Conservation (phyloP, 306 rosid species). For the Fragaria nilgerrensis region DNA sequence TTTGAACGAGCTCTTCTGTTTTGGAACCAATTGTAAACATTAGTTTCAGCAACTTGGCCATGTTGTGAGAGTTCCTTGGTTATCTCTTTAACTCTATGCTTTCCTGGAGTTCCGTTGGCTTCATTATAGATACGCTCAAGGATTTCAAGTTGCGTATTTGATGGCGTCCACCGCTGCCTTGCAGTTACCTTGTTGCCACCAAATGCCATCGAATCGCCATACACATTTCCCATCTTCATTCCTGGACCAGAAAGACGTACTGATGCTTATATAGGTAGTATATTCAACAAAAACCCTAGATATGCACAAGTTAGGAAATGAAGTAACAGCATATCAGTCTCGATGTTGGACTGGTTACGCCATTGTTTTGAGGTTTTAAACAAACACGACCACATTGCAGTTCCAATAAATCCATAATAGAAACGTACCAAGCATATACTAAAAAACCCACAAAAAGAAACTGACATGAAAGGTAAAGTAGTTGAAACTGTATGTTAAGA, state of each 20-base stretch:
- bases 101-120: slow-evolving; percentile 71
- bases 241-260: slow-evolving; percentile 32
- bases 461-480: neutral
- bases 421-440: neutral
- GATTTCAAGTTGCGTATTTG: slow-evolving; percentile 65
- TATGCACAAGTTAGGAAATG: neutral
- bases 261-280: neutral
- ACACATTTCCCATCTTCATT: slow-evolving; percentile 49
- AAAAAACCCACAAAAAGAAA: neutral
- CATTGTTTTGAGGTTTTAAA: too few species aligned
- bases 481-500: neutral
- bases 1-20: slow-evolving; percentile 82
- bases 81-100: slow-evolving; percentile 68
- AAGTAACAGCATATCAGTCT: neutral
- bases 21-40: slow-evolving; percentile 88
- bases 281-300: neutral
- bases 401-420: neutral
- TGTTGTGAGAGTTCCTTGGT: slow-evolving; percentile 56
- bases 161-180: slow-evolving; percentile 78
- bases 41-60: slow-evolving; percentile 74
- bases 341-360: too few species aligned
- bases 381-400: neutral
- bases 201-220: slow-evolving; percentile 64
- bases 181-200: slow-evolving; percentile 62
- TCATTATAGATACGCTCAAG: slow-evolving; percentile 64